These are phyloP conservation scores for Chrysoporthe deuterocubensis DNA, from an alignment of 2,329 filamentous ascomycete genomes.

Conservation along the genomic window DNA sequence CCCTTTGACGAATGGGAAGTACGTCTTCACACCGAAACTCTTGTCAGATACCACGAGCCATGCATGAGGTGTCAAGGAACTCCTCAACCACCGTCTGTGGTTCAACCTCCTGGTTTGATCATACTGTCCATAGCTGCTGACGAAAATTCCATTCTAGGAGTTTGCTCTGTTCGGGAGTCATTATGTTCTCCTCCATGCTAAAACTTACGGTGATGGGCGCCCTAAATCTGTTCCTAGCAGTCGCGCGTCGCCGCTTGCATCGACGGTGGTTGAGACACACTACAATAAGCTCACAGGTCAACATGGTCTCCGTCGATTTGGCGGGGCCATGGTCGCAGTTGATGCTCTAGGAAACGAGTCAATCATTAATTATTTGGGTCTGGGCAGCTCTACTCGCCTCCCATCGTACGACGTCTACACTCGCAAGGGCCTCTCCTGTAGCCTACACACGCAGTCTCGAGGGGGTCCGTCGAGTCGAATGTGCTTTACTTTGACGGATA, in stretches of 20 bases:
- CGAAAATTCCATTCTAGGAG: conserved; percentile 56
- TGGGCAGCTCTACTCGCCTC: conserved; percentile 49
- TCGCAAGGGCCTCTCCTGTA: conserved; percentile 30
- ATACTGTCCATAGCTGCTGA: neutral
- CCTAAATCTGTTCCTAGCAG: no score
- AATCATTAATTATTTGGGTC: conserved; percentile 50
- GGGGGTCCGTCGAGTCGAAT: conserved; percentile 57
- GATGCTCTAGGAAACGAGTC: conserved; percentile 46
- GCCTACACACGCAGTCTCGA: conserved; percentile 26
- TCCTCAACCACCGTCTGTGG: neutral
- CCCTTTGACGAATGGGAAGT: conserved; percentile 87
- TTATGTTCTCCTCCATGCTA: conserved; percentile 78
- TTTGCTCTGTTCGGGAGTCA: conserved; percentile 84
- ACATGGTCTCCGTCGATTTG: conserved; percentile 62
- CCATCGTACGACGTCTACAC: conserved; percentile 57
- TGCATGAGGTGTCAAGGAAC: neutral
- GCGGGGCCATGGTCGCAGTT: conserved; percentile 52
- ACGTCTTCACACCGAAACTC: neutral
- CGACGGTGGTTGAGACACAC: conserved; percentile 29
- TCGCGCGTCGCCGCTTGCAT: conserved; percentile 8
- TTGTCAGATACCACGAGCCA: neutral
- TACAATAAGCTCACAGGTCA: conserved; percentile 44
- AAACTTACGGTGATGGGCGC: conserved; percentile 36
- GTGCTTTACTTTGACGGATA: conserved; percentile 75
- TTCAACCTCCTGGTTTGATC: neutral